Evolutionary conservation across 306 rosid species (phyloP), one percentile per base, ranked within the genome.

Genomic region (Lupinus albus): DNA sequence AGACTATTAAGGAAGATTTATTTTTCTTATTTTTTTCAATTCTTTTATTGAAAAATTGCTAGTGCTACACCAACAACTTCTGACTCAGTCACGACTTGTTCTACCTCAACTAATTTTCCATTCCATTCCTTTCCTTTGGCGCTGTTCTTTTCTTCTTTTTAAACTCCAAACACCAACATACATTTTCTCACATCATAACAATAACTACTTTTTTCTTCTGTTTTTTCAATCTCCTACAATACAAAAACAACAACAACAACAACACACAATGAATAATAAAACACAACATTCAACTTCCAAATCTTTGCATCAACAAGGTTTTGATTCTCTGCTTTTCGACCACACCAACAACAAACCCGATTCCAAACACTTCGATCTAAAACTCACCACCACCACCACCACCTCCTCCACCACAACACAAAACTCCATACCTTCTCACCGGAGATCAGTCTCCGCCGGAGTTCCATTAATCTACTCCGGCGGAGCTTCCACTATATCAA

Each of bases 391-490:
- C 32, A 1, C 72, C 41, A 53, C 45, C 45, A 9, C 45, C 20
- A 12, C 49, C 47, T 39, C 45, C n/a, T 12, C 12, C 69, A 55
- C n/a, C 35, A 3, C 51, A 11, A 32, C 25, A 42, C 78, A 47
- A 10, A 71, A 61, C 72, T 72, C 82, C 18, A 76, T 61, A 33
- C 96, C 95, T 4, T 87, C 83, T 30, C 98, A 92, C 57, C 85
- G 96, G 82, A 84, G 96, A 82, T 82, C 95, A 35, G 83, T 76
- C 14, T 92, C 96, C 11, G 91, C 96, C 15, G 98, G 96, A 46
- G 75, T 84, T 32, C 91, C 96, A 5, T 64, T 92, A 76, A 85
- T 88, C 70, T 88, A 85, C 84, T 82, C 96, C 3, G 91, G 91
- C 1, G 81, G 82, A 49, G 82, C 60, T 21, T 63, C 80, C 87